Conservation (phyloP, 345 rosid genomes). For the Psidium friedrichsthalianum region DNA sequence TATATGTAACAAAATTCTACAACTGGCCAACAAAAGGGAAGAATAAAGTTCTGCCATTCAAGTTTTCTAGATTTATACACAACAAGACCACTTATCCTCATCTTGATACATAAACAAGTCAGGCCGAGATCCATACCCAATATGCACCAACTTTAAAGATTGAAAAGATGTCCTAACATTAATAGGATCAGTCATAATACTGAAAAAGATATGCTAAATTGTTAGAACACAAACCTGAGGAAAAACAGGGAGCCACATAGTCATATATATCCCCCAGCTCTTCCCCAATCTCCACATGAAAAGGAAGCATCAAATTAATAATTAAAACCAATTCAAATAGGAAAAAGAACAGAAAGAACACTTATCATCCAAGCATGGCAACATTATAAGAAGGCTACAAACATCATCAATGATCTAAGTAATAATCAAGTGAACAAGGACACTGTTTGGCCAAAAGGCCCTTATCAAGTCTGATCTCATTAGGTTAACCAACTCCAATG, state of each 20-base stretch:
- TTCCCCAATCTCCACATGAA: slow-evolving; percentile 70
- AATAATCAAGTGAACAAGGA: neutral
- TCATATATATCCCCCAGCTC: slow-evolving; percentile 99
- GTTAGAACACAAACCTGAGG: slow-evolving; percentile 46
- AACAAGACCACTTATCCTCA: neutral
- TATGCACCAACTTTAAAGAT: neutral
- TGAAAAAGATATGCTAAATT: neutral
- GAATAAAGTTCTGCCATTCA: neutral
- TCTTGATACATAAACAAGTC: neutral
- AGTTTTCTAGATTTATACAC: neutral
- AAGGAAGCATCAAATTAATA: neutral
- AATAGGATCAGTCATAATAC: neutral
- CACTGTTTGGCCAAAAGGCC: neutral
- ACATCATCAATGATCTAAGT: neutral
- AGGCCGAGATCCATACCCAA: neutral
- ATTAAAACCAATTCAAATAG: neutral
- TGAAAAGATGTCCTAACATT: neutral
- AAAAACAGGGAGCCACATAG: slow-evolving; percentile 96
- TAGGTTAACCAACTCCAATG: neutral
- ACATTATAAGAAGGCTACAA: neutral
- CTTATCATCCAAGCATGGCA: neutral
- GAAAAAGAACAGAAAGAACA: neutral
- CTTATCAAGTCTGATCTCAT: neutral
- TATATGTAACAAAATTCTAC: neutral
- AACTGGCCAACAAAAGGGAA: neutral